Evolutionary conservation across 495 filamentous ascomycete species (phyloP).

Genomic region (Penicillium herquei): DNA sequence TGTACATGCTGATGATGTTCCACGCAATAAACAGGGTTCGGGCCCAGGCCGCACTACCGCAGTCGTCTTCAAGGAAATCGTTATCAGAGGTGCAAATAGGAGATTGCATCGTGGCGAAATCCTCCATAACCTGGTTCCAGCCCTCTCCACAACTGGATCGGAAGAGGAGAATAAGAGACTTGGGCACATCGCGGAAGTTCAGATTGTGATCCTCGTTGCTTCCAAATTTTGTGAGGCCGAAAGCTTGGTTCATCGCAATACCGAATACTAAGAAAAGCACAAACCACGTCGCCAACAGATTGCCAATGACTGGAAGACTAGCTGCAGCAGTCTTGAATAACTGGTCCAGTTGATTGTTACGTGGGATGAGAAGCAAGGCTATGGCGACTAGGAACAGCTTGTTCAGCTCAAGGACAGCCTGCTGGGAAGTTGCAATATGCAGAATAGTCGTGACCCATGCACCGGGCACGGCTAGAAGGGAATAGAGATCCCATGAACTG

Average conservation of each 20-base stretch:
- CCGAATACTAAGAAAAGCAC: conserved; percentile 95
- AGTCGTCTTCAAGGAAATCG: conserved; percentile 83
- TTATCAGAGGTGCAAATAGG: conserved; percentile 70
- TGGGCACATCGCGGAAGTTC: conserved; percentile 92
- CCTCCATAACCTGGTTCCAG: conserved; percentile 97
- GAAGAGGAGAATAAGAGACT: conserved; percentile 91
- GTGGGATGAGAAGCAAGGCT: conserved; percentile 86
- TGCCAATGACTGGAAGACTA: conserved; percentile 84
- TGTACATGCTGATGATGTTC: conserved; percentile 99
- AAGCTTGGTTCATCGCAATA: conserved; percentile 93
- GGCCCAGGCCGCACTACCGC: conserved; percentile 86
- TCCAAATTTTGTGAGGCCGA: conserved; percentile 91
- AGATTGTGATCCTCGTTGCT: conserved; percentile 70
- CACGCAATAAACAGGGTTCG: conserved; percentile 86
- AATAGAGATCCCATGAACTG: conserved; percentile 95
- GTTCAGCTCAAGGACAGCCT: conserved; percentile 73
- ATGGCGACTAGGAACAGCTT: conserved; percentile 93
- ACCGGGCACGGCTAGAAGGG: conserved; percentile 79
- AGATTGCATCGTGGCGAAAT: conserved; percentile 74
- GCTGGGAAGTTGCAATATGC: conserved; percentile 51
- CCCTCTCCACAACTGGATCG: conserved; percentile 89
- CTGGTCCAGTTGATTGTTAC: conserved; percentile 97
- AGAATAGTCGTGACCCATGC: conserved; percentile 76
- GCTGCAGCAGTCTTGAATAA: conserved; percentile 99
- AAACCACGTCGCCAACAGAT: conserved; percentile 94